Evolutionary conservation across 371 early-diverging fungal species (phyloP).

Genomic region (Modicella reniformis): DNA sequence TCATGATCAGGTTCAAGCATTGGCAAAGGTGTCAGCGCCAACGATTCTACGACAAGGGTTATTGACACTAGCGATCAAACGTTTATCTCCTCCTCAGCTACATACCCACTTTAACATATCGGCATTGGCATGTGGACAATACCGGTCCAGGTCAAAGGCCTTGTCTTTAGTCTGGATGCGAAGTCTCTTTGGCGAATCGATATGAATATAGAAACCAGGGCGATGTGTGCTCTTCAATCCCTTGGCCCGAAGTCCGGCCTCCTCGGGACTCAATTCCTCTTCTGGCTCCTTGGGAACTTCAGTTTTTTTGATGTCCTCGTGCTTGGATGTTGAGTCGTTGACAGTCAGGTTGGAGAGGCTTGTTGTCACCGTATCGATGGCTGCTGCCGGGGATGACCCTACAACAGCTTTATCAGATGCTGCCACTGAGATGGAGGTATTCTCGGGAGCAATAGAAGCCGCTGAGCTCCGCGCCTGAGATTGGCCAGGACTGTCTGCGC

Average conservation of each 20-base stretch:
- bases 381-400: background rate
- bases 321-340: background rate
- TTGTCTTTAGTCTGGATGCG: conserved; percentile 43
- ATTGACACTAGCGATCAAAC: too few relatives aligned
- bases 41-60: too few relatives aligned
- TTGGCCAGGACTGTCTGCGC: background rate
- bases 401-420: background rate
- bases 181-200: conserved; percentile 35
- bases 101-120: conserved; percentile 54
- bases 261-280: conserved; percentile 47
- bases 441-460: background rate
- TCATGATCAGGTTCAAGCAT: too few relatives aligned
- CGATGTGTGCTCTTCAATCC: conserved; percentile 53
- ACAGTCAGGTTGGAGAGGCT: conserved; percentile 15
- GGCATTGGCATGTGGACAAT: conserved; percentile 52
- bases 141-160: conserved; percentile 50
- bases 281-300: background rate
- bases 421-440: background rate
- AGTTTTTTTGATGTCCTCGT: background rate
- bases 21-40: too few relatives aligned
- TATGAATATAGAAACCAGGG: conserved; percentile 47
- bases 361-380: conserved; percentile 3
- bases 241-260: conserved; percentile 27
- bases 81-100: too few relatives aligned
- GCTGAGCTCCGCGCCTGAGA: conserved; percentile 1